Conservation (phyloP, 805 yeast species). For the Pichia heedii region DNA sequence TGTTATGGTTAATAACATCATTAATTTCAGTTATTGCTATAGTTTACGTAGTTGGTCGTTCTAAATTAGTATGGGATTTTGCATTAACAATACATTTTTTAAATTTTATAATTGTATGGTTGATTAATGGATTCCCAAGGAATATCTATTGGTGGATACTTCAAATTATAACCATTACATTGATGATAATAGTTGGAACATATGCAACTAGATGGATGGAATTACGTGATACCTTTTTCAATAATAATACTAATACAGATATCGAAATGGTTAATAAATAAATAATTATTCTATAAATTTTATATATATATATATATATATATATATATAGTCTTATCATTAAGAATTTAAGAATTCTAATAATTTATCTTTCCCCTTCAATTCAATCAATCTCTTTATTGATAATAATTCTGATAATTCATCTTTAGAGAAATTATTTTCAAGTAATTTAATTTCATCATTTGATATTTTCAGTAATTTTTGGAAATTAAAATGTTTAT, state of each 20-base stretch:
- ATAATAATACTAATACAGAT: slow-evolving; percentile 63
- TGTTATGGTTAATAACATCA: slow-evolving; percentile 77
- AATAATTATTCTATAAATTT: neutral
- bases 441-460: slow-evolving; percentile 16
- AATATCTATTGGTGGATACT: slow-evolving; percentile 78
- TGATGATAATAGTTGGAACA: slow-evolving; percentile 75
- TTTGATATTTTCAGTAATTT: slow-evolving; percentile 36
- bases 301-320: neutral
- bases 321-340: neutral
- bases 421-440: slow-evolving; percentile 13
- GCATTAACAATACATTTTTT: slow-evolving; percentile 87
- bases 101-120: slow-evolving; percentile 61
- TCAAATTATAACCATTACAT: slow-evolving; percentile 56
- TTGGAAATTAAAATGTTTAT: slow-evolving; percentile 35
- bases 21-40: slow-evolving; percentile 76
- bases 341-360: slow-evolving; percentile 41
- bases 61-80: slow-evolving; percentile 93
- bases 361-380: slow-evolving; percentile 63
- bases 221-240: slow-evolving; percentile 80
- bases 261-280: slow-evolving; percentile 34
- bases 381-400: slow-evolving; percentile 51
- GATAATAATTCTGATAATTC: slow-evolving; percentile 46
- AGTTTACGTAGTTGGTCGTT: slow-evolving; percentile 81
- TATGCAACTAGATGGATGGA: slow-evolving; percentile 92
- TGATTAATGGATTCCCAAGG: slow-evolving; percentile 59